A percentile compares a stretch with the other conserved stretches of the same genome.
phyloP scores from a whole-genome alignment of 805 yeast species.

The Diddensiella caesifluorescens region DNA sequence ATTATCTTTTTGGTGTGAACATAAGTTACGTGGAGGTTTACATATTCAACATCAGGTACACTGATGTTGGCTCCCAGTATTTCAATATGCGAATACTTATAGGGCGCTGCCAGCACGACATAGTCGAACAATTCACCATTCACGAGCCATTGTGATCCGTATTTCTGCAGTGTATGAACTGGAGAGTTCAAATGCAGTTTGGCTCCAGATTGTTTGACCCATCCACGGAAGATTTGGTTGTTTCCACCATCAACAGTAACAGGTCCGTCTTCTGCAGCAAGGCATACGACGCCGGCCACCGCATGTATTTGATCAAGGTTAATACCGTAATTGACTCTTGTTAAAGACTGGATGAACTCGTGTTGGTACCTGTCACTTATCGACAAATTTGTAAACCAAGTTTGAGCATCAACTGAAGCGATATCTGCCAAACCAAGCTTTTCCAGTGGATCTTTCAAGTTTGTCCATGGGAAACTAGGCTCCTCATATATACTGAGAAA shows the following conservation, averaged over 20 bases:
- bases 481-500: constrained; percentile 34
- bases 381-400: constrained; percentile 24
- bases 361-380: constrained; percentile 27
- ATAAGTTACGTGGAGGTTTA: constrained; percentile 36
- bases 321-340: constrained; percentile 43
- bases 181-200: constrained; percentile 26
- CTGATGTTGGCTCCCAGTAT: constrained; percentile 2
- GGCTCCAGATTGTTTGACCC: constrained; percentile 37
- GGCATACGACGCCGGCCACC: constrained; percentile 37
- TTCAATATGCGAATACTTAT: constrained; percentile 28
- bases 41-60: constrained; percentile 33
- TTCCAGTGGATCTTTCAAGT: constrained; percentile 23
- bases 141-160: constrained; percentile 7
- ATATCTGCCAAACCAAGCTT: constrained; percentile 28
- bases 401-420: constrained; percentile 26
- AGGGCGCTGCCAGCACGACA: constrained; percentile 44
- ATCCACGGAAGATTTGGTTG: constrained; percentile 38
- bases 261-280: constrained; percentile 36
- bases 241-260: constrained; percentile 41
- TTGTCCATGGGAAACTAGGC: constrained; percentile 36
- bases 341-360: constrained; percentile 37
- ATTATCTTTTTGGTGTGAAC: constrained; percentile 7
- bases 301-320: constrained; percentile 40
- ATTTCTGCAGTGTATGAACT: constrained; percentile 27
- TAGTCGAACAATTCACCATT: constrained; percentile 34